phyloP scores from a whole-genome alignment of 106 monocot genomes.

The Dioscorea dumetorum region DNA sequence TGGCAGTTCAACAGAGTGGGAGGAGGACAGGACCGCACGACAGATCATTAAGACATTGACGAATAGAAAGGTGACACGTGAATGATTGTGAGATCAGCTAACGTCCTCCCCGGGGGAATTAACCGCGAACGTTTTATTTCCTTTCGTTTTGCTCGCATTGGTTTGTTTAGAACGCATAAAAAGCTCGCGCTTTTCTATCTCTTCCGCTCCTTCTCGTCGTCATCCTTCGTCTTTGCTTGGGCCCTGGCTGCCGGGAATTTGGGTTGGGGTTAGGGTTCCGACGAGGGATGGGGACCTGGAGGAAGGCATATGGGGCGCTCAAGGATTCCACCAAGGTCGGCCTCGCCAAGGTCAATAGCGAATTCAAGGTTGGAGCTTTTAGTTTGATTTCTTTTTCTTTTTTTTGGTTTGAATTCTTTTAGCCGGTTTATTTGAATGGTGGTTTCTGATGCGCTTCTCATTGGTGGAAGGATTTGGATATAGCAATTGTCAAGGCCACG shows the following conservation, averaged over 20 bases:
- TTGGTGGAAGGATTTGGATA: constrained; percentile 56
- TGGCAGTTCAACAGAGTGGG: too few relatives aligned
- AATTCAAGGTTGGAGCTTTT: constrained; percentile 62
- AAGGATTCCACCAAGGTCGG: constrained; percentile 98
- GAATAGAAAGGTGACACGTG: too few relatives aligned
- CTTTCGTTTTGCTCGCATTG: too few relatives aligned
- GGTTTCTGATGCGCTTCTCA: neutral
- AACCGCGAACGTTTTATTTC: too few relatives aligned
- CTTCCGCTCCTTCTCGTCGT: neutral
- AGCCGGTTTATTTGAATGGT: neutral
- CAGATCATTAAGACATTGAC: too few relatives aligned
- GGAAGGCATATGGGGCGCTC: constrained; percentile 84
- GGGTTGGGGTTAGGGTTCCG: neutral
- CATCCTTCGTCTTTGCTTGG: neutral
- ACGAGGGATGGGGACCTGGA: constrained; percentile 49
- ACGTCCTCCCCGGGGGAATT: too few relatives aligned
- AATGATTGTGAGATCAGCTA: too few relatives aligned
- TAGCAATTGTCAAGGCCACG: constrained; percentile 74
- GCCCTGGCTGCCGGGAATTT: neutral
- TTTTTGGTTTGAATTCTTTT: too few relatives aligned
- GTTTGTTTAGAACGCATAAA: too few relatives aligned
- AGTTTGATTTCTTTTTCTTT: too few relatives aligned
- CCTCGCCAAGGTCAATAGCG: constrained; percentile 97
- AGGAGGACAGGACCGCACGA: too few relatives aligned
- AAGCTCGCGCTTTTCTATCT: too few relatives aligned